Base-by-base conservation (phyloP, 495 filamentous ascomycete species). In the Aspergillus biplanus region DNA sequence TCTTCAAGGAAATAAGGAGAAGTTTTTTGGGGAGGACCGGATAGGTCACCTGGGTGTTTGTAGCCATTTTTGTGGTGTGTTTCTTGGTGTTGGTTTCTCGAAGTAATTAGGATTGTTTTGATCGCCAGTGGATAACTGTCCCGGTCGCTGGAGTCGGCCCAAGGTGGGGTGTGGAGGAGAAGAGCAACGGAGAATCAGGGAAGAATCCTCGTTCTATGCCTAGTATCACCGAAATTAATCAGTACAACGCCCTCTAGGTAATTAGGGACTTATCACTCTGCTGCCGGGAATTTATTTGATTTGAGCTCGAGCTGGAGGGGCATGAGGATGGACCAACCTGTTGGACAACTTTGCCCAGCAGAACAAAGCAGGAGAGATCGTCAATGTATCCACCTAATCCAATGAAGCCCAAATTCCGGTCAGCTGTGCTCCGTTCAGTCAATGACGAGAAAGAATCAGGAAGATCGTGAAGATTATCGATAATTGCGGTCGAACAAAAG, bases 1-100 rank as follows among this genome's bases (percentile, higher is more conserved):
- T 91, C 71, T 96, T 94, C 27, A 90, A 83, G 57, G 87, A 90
- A 72, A 93, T 87, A 70, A 90, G 89, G 55, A 96, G 83, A 56
- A 93, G 81, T 61, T 85, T 89, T 63, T 85, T 80, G n/a, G 83
- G 84, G 16, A 86, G 77, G 13, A 75, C 61, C 50, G 83, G 77
- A 48, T 80, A 75, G n/a, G 77, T 52, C 11, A 57, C 59, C 44
- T 64, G 50, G 47, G 62, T 37, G 12, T 63, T 48, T 49, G 63
- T 32, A 16, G 64, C 35, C 68, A 72, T 71, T 34, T 44, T 44
- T 32, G 50, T 9, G 50, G 50, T 33, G 15, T 53, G 50, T 55
- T 55, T 27, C 2, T 27, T 27, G 31, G 27, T 16, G 21, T 33
- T 31, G 18, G 32, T n/a, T 27, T 34, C 31, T 55, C 31, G 21